A percentile compares a stretch with the other conserved stretches of the same genome.
phyloP scores from a whole-genome alignment of 2,329 filamentous ascomycete genomes.

The Xylariales sp. region DNA sequence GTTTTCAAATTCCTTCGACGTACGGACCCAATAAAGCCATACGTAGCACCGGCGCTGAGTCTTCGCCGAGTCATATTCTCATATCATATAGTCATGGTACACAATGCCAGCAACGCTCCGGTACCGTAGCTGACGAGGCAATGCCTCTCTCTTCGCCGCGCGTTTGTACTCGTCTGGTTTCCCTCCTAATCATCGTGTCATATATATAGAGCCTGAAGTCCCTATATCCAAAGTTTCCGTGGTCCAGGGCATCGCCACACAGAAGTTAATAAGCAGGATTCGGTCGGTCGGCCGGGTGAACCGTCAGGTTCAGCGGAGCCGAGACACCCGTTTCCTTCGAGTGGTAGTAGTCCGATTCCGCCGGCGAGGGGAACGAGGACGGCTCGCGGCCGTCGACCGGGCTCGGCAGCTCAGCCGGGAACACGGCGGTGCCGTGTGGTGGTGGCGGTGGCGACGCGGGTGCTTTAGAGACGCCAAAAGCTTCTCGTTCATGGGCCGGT shows the following conservation, averaged over 20 bases:
- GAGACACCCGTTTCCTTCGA: background rate
- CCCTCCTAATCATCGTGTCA: background rate
- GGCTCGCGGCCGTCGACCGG: constrained; percentile 28
- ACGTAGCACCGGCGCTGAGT: background rate
- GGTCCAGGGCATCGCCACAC: background rate
- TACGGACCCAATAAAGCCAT: background rate
- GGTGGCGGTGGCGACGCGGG: background rate
- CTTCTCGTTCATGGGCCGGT: constrained; percentile 16
- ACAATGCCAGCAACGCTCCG: background rate
- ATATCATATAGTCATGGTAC: too few species aligned
- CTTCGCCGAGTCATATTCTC: background rate
- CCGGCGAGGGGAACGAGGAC: background rate
- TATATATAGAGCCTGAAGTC: background rate
- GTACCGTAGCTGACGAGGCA: background rate
- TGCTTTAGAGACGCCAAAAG: background rate
- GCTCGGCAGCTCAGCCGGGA: constrained; percentile 30
- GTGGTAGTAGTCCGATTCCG: background rate
- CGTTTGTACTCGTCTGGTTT: background rate
- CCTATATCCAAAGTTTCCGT: background rate
- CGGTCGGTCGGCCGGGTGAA: constrained; percentile 25
- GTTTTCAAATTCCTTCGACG: background rate
- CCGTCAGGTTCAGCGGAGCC: constrained; percentile 1
- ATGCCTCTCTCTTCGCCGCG: background rate
- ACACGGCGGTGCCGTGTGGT: background rate
- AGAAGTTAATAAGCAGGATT: constrained; percentile 12